Percentiles rank a stretch among this genome's conserved stretches.
Conservation (phyloP, 352 stramenopile genomes). For the Phytophthora multivora region DNA sequence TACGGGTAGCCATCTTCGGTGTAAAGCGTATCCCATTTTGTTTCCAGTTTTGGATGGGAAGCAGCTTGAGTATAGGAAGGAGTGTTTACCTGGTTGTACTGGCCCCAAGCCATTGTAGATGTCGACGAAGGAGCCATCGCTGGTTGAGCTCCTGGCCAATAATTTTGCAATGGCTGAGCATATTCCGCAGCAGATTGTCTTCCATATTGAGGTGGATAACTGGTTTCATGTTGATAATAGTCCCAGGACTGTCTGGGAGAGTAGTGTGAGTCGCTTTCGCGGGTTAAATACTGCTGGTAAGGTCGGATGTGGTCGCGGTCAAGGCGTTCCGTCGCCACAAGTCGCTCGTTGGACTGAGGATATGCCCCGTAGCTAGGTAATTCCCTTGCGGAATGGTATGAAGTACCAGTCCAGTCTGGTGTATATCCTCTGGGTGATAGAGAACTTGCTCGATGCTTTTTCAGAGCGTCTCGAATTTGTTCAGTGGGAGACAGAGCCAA, state of each 20-base stretch:
- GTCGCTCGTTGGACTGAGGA: slow-evolving; percentile 27
- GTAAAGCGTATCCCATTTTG: slow-evolving; percentile 73
- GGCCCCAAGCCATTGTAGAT: slow-evolving; percentile 7
- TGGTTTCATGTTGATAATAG: slow-evolving; percentile 14
- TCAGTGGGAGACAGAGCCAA: slow-evolving; percentile 56
- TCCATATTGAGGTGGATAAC: slow-evolving; percentile 17
- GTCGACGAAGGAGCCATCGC: slow-evolving; percentile 1
- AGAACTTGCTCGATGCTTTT: slow-evolving; percentile 37
- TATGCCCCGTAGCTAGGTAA: slow-evolving; percentile 20
- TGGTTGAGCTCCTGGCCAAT: slow-evolving; percentile 2
- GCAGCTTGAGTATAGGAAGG: slow-evolving; percentile 10
- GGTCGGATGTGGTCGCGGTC: slow-evolving; percentile 32
- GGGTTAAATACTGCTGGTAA: slow-evolving; percentile 13
- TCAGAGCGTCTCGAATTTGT: slow-evolving; percentile 56
- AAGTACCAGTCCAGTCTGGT: slow-evolving; percentile 1
- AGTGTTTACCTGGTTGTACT: slow-evolving; percentile 9
- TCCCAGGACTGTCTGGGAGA: slow-evolving; percentile 11
- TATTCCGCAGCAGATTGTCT: slow-evolving; percentile 14
- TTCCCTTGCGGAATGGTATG: slow-evolving; percentile 48
- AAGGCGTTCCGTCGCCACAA: slow-evolving; percentile 42
- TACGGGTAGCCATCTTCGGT: slow-evolving; percentile 78
- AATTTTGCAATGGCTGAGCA: slow-evolving; percentile 12
- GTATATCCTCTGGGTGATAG: slow-evolving; percentile 14
- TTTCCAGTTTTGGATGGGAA: slow-evolving; percentile 2
- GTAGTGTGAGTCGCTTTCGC: slow-evolving; percentile 16